Evolutionary conservation across 2,329 filamentous ascomycete species (phyloP).

Genomic region (Sporothrix humicola): DNA sequence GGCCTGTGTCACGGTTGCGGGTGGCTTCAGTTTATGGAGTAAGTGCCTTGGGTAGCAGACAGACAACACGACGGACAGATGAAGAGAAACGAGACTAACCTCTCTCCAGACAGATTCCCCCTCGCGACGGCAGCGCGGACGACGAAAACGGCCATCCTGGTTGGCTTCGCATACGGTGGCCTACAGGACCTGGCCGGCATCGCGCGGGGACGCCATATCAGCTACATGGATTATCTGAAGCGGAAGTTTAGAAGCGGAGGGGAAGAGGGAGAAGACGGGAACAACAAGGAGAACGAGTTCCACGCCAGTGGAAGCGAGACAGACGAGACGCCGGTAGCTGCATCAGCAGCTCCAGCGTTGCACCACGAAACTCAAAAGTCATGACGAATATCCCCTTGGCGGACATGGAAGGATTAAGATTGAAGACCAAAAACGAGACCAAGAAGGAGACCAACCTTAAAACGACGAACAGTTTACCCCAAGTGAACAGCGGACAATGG

Average conservation of each 20-base stretch:
- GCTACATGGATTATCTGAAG: slow-evolving; percentile 73
- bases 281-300: not conserved
- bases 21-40: slow-evolving; percentile 87
- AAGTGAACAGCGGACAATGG: not conserved
- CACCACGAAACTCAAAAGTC: not conserved
- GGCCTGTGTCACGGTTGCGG: slow-evolving; percentile 82
- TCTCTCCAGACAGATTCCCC: slow-evolving; percentile 72
- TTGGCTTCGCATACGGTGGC: slow-evolving; percentile 80
- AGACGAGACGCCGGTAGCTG: not conserved
- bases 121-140: slow-evolving; percentile 76
- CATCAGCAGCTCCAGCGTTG: not conserved
- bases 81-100: not conserved
- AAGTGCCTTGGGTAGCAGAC: slow-evolving; percentile 46
- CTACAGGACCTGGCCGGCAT: slow-evolving; percentile 76
- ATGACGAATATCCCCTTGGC: not conserved
- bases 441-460: not conserved
- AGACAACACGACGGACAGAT: too few relatives aligned
- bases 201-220: slow-evolving; percentile 71
- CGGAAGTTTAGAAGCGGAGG: not conserved
- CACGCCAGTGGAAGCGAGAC: not conserved
- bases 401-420: not conserved
- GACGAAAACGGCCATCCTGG: slow-evolving; percentile 77
- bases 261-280: not conserved
- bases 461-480: not conserved
- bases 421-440: not conserved